Percentiles rank a stretch among this genome's conserved stretches.
These are phyloP conservation scores for Coemansia sp. DNA, from an alignment of 192 early-diverging fungal species.

Conservation along the genomic window DNA sequence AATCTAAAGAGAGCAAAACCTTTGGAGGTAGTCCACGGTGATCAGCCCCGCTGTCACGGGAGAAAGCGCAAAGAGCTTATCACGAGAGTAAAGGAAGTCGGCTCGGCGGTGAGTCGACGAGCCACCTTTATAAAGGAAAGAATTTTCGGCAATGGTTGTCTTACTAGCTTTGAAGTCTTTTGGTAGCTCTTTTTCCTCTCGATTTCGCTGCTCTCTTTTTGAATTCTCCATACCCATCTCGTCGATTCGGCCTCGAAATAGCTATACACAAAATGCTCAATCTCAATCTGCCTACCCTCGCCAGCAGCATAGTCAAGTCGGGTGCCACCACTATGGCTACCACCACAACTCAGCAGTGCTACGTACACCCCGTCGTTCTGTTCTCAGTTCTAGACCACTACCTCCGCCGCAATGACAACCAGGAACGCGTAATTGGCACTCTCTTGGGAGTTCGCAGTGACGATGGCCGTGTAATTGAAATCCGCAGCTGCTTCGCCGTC, in stretches of 20 bases:
- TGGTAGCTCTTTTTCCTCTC: background rate
- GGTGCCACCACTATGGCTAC: slow-evolving; percentile 34
- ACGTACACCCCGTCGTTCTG: slow-evolving; percentile 76
- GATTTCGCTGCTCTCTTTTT: slow-evolving; percentile 2
- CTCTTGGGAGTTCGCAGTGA: slow-evolving; percentile 87
- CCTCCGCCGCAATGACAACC: slow-evolving; percentile 79
- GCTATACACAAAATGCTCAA: slow-evolving; percentile 34
- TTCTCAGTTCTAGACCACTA: slow-evolving; percentile 94
- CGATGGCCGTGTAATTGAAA: slow-evolving; percentile 85
- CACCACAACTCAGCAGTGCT: slow-evolving; percentile 50
- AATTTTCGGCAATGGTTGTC: background rate
- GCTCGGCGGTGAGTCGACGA: background rate
- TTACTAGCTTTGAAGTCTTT: background rate
- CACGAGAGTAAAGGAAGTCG: background rate
- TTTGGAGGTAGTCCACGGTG: background rate
- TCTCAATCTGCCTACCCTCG: slow-evolving; percentile 53
- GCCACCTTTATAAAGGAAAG: background rate
- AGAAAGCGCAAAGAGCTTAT: background rate
- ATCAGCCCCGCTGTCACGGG: no score
- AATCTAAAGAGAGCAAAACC: background rate
- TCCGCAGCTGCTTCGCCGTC: slow-evolving; percentile 86
- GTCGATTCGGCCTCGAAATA: background rate
- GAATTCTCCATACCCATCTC: background rate
- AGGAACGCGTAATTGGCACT: slow-evolving; percentile 86
- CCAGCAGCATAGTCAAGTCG: slow-evolving; percentile 35